A percentile compares a stretch with the other conserved stretches of the same genome.
Conservation (phyloP, 78 protist species). For the Salpingoeca rosetta region DNA sequence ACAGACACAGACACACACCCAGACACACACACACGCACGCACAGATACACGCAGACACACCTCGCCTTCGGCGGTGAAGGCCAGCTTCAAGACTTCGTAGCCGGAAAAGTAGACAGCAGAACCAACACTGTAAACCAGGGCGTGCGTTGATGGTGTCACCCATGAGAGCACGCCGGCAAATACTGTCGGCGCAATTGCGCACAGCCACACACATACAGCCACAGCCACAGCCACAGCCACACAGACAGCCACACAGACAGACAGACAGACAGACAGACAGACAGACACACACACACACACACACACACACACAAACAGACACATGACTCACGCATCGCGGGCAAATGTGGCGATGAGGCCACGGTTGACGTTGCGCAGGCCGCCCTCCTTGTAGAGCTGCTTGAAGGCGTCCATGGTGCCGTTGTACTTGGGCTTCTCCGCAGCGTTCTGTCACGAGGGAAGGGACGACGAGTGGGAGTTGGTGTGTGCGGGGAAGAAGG, state of each 20-base stretch:
- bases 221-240: no score
- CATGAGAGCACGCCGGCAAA: no score
- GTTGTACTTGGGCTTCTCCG: slow-evolving; percentile 18
- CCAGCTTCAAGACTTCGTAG: slow-evolving; percentile 48
- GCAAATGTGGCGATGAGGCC: slow-evolving; percentile 43
- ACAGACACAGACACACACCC: neutral
- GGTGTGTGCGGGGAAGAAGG: no score
- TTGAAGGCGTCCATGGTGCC: slow-evolving; percentile 34
- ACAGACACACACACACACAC: no score
- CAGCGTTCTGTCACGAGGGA: neutral
- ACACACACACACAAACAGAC: no score
- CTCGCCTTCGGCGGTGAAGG: neutral
- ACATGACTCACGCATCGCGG: slow-evolving; percentile 31
- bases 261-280: no score
- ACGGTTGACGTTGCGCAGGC: slow-evolving; percentile 29
- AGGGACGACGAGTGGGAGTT: no score
- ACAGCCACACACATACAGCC: no score
- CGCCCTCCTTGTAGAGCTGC: slow-evolving; percentile 34
- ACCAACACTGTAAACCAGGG: slow-evolving; percentile 10
- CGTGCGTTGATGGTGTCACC: no score
- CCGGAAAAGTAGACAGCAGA: slow-evolving; percentile 44
- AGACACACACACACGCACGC: neutral
- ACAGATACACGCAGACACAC: neutral
- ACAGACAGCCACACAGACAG: no score
- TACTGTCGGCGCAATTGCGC: no score